A percentile compares a stretch with the other conserved stretches of the same genome.
Conservation (phyloP, 2,329 filamentous ascomycete species). For the Calonectria pteridis region DNA sequence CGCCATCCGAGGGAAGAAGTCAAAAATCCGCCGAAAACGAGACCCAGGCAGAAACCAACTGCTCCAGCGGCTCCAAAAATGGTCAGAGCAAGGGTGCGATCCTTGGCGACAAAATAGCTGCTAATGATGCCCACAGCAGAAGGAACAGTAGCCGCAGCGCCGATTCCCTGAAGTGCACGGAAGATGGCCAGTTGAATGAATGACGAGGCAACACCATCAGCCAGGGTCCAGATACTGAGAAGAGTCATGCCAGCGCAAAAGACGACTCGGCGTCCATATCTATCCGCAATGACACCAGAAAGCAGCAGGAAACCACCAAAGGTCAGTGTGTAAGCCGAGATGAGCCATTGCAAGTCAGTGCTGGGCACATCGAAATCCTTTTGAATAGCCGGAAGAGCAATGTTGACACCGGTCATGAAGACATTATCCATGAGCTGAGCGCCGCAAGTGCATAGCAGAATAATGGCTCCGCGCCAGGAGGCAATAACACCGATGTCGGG, state of each 20-base stretch:
- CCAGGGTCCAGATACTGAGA: conserved; percentile 20
- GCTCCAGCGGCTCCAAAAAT: conserved; percentile 23
- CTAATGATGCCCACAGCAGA: conserved; percentile 23
- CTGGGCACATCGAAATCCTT: conserved; percentile 24
- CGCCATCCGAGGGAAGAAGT: conserved; percentile 27
- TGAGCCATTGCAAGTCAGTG: conserved; percentile 18
- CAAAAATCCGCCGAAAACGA: conserved; percentile 21
- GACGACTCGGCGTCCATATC: conserved; percentile 15
- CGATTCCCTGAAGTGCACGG: conserved; percentile 20
- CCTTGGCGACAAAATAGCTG: conserved; percentile 23
- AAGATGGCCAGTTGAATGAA: conserved; percentile 24
- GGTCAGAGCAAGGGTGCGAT: conserved; percentile 17
- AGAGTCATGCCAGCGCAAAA: conserved; percentile 25
- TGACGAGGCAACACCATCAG: conserved; percentile 10
- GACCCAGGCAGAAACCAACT: conserved; percentile 20
- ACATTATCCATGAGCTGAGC: conserved; percentile 28
- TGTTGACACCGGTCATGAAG: conserved; percentile 29
- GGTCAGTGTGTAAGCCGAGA: conserved; percentile 19
- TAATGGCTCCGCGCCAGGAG: conserved; percentile 21
- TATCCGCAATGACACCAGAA: conserved; percentile 17
- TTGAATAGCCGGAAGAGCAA: conserved; percentile 23
- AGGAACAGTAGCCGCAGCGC: conserved; percentile 17
- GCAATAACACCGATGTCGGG: conserved; percentile 17
- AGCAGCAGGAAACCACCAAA: conserved; percentile 24
- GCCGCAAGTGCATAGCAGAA: conserved; percentile 25